Conservation (phyloP, 1,284 basidiomycete species). For the Peniophora sp. region DNA sequence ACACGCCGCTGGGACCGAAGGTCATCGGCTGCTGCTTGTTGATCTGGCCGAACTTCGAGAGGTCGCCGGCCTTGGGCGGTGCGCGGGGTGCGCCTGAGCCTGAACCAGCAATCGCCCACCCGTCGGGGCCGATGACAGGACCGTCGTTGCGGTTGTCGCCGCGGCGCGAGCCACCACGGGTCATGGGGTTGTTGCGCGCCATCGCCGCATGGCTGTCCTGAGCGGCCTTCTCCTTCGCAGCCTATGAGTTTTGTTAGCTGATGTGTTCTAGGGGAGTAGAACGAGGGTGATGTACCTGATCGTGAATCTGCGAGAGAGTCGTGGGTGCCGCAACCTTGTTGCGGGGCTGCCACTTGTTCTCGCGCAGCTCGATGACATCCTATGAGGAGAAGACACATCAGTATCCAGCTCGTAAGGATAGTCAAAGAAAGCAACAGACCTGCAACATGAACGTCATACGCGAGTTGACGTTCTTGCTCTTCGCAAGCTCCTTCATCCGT, state of each 20-base stretch:
- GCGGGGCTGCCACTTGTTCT: constrained; percentile 75
- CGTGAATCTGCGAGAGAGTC: constrained; percentile 86
- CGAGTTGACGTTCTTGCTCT: constrained; percentile 69
- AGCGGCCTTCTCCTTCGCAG: constrained; percentile 61
- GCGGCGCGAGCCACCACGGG: constrained; percentile 77
- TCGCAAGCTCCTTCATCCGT: constrained; percentile 77
- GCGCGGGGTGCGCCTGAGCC: constrained; percentile 47
- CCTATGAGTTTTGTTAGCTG: constrained; percentile 28
- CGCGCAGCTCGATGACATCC: constrained; percentile 78
- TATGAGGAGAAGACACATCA: neutral
- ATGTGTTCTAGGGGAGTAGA: neutral
- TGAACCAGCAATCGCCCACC: constrained; percentile 74
- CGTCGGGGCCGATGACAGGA: constrained; percentile 55
- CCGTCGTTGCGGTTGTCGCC: constrained; percentile 65
- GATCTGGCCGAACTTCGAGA: constrained; percentile 84
- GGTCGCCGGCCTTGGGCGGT: constrained; percentile 75
- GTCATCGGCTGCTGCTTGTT: constrained; percentile 54
- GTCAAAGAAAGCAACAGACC: constrained; percentile 39
- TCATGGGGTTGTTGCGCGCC: constrained; percentile 46
- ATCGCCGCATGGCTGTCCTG: constrained; percentile 51
- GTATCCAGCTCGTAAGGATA: neutral
- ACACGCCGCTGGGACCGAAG: constrained; percentile 49
- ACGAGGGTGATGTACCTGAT: constrained; percentile 49
- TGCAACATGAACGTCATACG: constrained; percentile 95
- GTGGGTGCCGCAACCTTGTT: constrained; percentile 74